A percentile compares a stretch with the other conserved stretches of the same genome.
Conservation (phyloP, 805 yeast genomes). For the Torulaspora quercuum region DNA sequence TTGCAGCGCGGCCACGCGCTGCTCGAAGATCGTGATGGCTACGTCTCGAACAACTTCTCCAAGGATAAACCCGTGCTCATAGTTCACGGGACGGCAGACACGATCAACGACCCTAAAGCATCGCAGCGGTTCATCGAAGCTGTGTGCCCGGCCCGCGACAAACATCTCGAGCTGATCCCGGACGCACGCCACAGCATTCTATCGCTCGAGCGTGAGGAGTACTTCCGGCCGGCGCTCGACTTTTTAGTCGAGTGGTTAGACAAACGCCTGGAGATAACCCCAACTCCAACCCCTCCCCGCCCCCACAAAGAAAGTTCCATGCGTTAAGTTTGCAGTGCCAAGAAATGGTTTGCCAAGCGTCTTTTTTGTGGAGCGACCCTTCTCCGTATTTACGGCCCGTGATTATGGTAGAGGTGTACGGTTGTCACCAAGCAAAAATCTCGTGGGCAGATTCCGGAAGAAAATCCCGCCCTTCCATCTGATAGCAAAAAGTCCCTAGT, state of each 20-base stretch:
- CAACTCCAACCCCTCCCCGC: no score
- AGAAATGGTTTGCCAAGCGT: no score
- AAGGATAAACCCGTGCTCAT: conserved; percentile 48
- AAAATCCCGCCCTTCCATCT: no score
- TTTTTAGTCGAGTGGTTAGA: conserved; percentile 44
- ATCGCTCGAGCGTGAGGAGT: conserved; percentile 46
- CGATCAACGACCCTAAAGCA: conserved; percentile 52
- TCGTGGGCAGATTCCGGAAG: no score
- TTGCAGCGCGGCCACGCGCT: conserved; percentile 57
- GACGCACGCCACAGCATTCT: conserved; percentile 42
- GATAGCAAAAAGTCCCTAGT: no score
- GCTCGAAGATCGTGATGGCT: conserved; percentile 37
- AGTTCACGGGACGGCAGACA: conserved; percentile 62
- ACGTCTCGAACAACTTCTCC: conserved; percentile 33
- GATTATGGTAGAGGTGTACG: no score
- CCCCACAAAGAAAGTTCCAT: no score
- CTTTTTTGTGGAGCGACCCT: no score
- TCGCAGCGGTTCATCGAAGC: conserved; percentile 42
- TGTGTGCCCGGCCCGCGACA: conserved; percentile 32
- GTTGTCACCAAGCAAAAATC: no score
- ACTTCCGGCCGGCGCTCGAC: conserved; percentile 36
- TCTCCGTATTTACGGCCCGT: no score
- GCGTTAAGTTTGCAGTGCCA: no score
- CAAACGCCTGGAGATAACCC: neutral
- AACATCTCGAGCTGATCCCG: conserved; percentile 24